Conservation (phyloP, 345 rosid genomes). For the Eutrema heterophyllum region DNA sequence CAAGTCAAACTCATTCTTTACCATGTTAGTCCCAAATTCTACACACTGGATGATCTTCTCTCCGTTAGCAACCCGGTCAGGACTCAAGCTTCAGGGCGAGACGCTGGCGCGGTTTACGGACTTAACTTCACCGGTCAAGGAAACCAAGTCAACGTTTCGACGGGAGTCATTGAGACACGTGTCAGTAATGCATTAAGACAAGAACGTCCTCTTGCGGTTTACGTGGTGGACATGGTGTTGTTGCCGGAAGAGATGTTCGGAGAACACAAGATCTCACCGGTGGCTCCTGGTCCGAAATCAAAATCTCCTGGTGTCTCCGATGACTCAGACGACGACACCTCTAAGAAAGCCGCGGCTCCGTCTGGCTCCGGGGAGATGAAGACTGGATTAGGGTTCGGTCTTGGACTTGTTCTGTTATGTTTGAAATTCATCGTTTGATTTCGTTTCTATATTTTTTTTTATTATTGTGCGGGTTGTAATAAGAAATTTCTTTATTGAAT, state of each 20-base stretch:
- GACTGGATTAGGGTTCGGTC: conserved; percentile 38
- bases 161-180: conserved; percentile 57
- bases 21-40: conserved; percentile 60
- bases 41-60: conserved; percentile 45
- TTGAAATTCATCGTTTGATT: conserved; percentile 41
- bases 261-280: conserved; percentile 33
- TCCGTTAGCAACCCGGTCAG: conserved; percentile 73
- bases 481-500: not conserved
- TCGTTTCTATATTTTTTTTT: not conserved
- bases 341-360: conserved; percentile 33
- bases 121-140: conserved; percentile 63
- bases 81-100: conserved; percentile 54
- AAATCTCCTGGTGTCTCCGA: conserved; percentile 5
- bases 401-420: conserved; percentile 51
- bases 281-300: conserved; percentile 36
- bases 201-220: conserved; percentile 60
- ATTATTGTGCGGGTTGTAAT: not conserved
- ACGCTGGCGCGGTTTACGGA: conserved; percentile 37
- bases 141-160: conserved; percentile 78
- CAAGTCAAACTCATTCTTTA: conserved; percentile 58
- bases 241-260: conserved; percentile 60
- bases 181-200: conserved; percentile 52
- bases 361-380: conserved; percentile 32
- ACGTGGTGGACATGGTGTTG: conserved; percentile 74
- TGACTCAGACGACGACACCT: not conserved